phyloP scores from a whole-genome alignment of 441 rosid species.

The Oxalis stricta region DNA sequence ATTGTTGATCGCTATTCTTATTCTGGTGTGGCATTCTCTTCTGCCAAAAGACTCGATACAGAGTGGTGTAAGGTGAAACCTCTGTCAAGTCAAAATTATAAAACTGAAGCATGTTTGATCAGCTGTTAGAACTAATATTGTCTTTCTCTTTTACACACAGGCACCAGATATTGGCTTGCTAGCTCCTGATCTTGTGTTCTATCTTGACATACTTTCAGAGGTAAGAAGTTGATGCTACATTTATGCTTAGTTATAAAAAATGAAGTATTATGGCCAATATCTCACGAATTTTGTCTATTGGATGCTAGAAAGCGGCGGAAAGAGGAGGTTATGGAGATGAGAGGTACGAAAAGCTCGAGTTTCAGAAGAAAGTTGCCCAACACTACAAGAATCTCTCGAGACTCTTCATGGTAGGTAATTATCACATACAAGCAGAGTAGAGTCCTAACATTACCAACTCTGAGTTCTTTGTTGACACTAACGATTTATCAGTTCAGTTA shows the following conservation, averaged over 20 bases:
- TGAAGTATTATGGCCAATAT: too few relatives aligned
- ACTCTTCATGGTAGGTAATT: slow-evolving; percentile 74
- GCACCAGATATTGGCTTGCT: slow-evolving; percentile 64
- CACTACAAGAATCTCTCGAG: slow-evolving; percentile 44
- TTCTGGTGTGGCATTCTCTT: slow-evolving; percentile 92
- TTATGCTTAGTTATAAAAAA: not conserved
- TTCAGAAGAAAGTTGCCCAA: slow-evolving; percentile 65
- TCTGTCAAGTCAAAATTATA: not conserved
- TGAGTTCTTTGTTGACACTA: too few relatives aligned
- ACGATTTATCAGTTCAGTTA: not conserved
- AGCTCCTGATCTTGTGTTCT: slow-evolving; percentile 64
- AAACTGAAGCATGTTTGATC: not conserved
- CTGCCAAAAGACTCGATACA: slow-evolving; percentile 75
- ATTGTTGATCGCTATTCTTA: slow-evolving; percentile 87
- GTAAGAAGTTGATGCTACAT: slow-evolving; percentile 13
- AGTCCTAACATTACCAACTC: too few relatives aligned
- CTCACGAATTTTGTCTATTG: not conserved
- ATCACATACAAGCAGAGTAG: not conserved
- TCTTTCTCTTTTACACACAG: slow-evolving; percentile 20
- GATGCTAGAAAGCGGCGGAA: slow-evolving; percentile 65
- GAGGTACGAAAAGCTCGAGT: slow-evolving; percentile 76
- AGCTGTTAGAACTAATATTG: not conserved
- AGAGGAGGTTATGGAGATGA: slow-evolving; percentile 94
- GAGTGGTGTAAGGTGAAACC: slow-evolving; percentile 86
- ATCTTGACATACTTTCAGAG: slow-evolving; percentile 71